Base-by-base conservation (phyloP, 2,329 filamentous ascomycete species). In the Paecilomyces fulvus region DNA sequence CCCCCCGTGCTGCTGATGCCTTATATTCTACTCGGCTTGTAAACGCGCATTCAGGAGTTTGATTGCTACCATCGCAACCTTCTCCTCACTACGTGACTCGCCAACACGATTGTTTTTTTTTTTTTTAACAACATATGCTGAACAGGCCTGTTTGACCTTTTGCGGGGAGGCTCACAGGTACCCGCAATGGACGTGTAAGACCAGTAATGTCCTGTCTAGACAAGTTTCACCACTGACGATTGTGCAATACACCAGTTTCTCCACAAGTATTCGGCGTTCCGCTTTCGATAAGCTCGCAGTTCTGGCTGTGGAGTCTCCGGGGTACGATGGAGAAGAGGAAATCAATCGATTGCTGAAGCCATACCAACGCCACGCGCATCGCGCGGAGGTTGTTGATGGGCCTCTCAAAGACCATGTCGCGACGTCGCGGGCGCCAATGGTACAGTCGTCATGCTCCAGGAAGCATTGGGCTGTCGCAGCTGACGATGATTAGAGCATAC, bases 401-500 rank as follows among this genome's bases (percentile, higher is more conserved):
- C 65, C 71, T 21, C 60, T 73, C 37, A 68, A 67, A 51, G 69
- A 64, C 12, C 71, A 72, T 49, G 66, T 66, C n/a, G 68, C 73
- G 2, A 65, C 66, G 8, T 71, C 73, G n/a, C 66, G 68, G 53
- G 59, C 70, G 51, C 72, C 71, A 31, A 75, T 77, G 73, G 72
- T 74, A 56, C 31, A 65, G 60, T 46, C 54, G 53, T 31, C 25
- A 3, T 46, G 20, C 49, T 25, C 31, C 28, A 50, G 23, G 52
- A 33, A 48, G 23, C n/a, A 23, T n/a, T 10, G 30, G 14, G 30
- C 37, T 49, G 5, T 23, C 30, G 49, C 52, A 48, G 56, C 63
- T 73, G 54, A 71, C 58, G 54, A 21, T 21, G 17, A 33, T 51
- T 59, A 95, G 90, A 89, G 86, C 54, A 84, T 92, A 55, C 86